A percentile compares a stretch with the other conserved stretches of the same genome.
These are phyloP conservation scores for Colletotrichum sojae DNA, from an alignment of 2,329 filamentous ascomycete species.

Conservation along the genomic window DNA sequence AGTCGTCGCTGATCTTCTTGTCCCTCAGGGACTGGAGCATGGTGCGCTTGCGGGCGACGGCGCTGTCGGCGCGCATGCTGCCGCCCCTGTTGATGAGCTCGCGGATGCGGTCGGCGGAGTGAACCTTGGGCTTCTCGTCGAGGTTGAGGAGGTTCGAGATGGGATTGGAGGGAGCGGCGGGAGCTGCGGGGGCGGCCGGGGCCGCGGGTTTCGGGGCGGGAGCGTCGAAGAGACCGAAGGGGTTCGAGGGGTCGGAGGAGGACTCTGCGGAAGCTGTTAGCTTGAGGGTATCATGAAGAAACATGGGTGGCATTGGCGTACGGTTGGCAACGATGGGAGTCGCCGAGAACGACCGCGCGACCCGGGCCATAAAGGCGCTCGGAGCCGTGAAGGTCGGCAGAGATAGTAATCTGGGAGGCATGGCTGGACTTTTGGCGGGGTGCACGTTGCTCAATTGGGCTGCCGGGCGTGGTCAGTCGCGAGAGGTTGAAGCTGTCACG, in stretches of 20 bases:
- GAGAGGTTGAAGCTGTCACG: constrained; percentile 39
- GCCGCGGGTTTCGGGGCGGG: neutral
- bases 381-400: constrained; percentile 38
- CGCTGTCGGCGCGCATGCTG: constrained; percentile 43
- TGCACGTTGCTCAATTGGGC: neutral
- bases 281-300: no score
- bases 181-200: neutral
- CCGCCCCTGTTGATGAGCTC: constrained; percentile 43
- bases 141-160: constrained; percentile 37
- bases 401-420: constrained; percentile 58
- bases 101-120: constrained; percentile 34
- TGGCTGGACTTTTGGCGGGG: constrained; percentile 42
- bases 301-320: neutral
- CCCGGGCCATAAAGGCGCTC: constrained; percentile 30
- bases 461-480: constrained; percentile 34
- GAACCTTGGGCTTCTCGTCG: constrained; percentile 25
- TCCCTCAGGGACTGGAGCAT: constrained; percentile 56
- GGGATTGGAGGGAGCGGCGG: constrained; percentile 11
- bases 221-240: no score
- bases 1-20: constrained; percentile 63
- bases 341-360: constrained; percentile 39
- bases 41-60: constrained; percentile 47
- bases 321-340: constrained; percentile 24
- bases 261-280: no score
- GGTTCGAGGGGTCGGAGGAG: no score